These are phyloP conservation scores for Colletotrichum chrysophilum DNA, from an alignment of 2,329 filamentous ascomycete species.

Conservation along the genomic window DNA sequence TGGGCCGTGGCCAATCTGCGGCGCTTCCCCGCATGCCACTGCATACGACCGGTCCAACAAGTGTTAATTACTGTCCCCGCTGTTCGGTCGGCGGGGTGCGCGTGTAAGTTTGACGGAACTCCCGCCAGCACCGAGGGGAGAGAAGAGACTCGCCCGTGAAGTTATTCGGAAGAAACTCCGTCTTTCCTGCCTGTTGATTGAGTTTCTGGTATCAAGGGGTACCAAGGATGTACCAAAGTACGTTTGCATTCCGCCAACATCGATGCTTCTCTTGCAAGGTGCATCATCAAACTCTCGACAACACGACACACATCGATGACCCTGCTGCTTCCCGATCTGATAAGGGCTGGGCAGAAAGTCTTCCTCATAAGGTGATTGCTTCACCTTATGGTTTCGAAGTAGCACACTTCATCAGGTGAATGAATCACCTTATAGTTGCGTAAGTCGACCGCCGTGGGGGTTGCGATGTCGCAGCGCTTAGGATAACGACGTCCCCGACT, in stretches of 20 bases:
- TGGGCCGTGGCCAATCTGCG: background rate
- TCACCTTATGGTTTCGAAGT: background rate
- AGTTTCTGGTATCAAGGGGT: background rate
- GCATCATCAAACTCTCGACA: background rate
- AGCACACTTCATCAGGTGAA: background rate
- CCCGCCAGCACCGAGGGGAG: background rate
- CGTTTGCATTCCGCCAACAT: background rate
- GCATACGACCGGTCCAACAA: background rate
- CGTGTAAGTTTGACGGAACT: background rate
- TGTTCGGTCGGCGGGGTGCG: background rate
- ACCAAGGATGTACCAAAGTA: background rate
- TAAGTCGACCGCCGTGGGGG: background rate
- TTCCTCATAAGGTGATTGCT: background rate
- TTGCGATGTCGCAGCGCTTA: background rate
- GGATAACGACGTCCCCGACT: background rate
- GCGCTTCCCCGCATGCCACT: background rate
- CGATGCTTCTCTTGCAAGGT: background rate
- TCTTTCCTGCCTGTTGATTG: background rate
- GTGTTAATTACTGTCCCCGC: background rate
- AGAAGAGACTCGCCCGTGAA: background rate
- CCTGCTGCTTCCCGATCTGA: background rate
- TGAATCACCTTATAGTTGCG: background rate
- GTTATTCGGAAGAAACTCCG: background rate
- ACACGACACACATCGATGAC: background rate
- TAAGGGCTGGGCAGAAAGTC: background rate